Percentiles rank a stretch among this genome's conserved stretches.
These are phyloP conservation scores for Pisolithus microcarpus DNA, from an alignment of 768 basidiomycete genomes.

Conservation along the genomic window DNA sequence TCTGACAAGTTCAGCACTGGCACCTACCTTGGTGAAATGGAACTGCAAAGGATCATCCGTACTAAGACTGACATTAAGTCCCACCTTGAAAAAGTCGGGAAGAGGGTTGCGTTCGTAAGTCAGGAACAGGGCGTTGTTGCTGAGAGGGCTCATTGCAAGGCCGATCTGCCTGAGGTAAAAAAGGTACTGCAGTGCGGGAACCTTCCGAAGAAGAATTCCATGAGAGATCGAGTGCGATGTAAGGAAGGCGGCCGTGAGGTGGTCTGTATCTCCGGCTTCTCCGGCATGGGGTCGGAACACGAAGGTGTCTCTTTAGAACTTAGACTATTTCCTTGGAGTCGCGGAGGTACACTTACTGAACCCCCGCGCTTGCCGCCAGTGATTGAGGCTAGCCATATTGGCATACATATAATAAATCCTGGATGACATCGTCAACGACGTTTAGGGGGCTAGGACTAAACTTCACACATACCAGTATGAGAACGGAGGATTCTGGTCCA, in stretches of 20 bases:
- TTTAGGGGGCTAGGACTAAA: not conserved
- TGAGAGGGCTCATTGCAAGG: constrained; percentile 95
- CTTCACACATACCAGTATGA: constrained; percentile 75
- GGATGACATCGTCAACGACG: constrained; percentile 2
- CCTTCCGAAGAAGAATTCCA: constrained; percentile 96
- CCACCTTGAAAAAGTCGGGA: constrained; percentile 94
- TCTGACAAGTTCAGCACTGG: not conserved
- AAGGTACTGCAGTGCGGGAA: constrained; percentile 93
- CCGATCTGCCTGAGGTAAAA: constrained; percentile 99
- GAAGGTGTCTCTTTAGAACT: constrained; percentile 66
- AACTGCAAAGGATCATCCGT: constrained; percentile 96
- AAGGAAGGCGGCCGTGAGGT: constrained; percentile 92
- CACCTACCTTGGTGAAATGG: constrained; percentile 88
- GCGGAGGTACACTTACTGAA: constrained; percentile 64
- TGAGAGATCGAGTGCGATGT: constrained; percentile 98
- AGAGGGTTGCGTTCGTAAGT: constrained; percentile 96
- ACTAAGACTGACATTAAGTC: constrained; percentile 91
- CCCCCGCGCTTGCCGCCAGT: constrained; percentile 80
- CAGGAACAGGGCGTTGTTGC: constrained; percentile 96
- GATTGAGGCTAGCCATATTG: constrained; percentile 91
- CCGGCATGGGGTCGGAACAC: constrained; percentile 95
- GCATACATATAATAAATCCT: constrained; percentile 98
- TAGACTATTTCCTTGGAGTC: constrained; percentile 1
- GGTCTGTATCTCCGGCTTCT: constrained; percentile 97
- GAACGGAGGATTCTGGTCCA: constrained; percentile 85